Conservation (phyloP, 352 stramenopile species). For the Pythium dissimile region DNA sequence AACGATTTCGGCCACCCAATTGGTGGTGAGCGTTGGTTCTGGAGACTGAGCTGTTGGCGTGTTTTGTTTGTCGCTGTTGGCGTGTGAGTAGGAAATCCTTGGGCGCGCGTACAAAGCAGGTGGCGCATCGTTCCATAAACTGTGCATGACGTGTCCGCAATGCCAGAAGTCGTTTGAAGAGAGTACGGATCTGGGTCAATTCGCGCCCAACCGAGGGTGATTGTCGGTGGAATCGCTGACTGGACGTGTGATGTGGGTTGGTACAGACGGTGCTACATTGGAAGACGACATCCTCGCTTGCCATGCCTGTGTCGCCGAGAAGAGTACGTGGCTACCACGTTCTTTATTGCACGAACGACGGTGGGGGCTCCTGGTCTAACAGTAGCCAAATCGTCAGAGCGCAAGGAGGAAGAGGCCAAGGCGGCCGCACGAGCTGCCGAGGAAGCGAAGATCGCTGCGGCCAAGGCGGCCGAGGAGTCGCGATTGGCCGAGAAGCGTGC, state of each 20-base stretch:
- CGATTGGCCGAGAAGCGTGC: constrained; percentile 9
- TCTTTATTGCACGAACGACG: no score
- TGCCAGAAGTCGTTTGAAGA: constrained; percentile 71
- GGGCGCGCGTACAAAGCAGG: constrained; percentile 67
- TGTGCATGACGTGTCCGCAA: constrained; percentile 74
- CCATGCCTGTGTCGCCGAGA: constrained; percentile 41
- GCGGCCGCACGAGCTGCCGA: constrained; percentile 23
- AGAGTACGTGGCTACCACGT: no score
- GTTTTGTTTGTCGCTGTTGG: background rate
- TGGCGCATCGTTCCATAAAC: constrained; percentile 64
- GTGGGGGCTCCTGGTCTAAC: no score
- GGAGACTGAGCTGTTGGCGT: background rate
- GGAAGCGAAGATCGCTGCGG: constrained; percentile 6
- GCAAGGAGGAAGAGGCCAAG: constrained; percentile 27
- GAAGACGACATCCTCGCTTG: constrained; percentile 59
- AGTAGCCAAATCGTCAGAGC: constrained; percentile 1
- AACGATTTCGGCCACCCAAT: no score
- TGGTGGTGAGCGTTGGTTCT: no score
- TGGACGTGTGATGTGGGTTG: no score
- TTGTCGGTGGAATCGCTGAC: background rate
- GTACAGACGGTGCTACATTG: constrained; percentile 39
- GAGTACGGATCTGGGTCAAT: no score
- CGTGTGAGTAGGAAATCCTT: constrained; percentile 57
- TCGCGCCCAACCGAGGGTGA: no score
- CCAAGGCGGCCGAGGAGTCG: constrained; percentile 13